Evolutionary conservation across 2,329 filamentous ascomycete species (phyloP).

Genomic region (Fusarium tanahbumbuense): DNA sequence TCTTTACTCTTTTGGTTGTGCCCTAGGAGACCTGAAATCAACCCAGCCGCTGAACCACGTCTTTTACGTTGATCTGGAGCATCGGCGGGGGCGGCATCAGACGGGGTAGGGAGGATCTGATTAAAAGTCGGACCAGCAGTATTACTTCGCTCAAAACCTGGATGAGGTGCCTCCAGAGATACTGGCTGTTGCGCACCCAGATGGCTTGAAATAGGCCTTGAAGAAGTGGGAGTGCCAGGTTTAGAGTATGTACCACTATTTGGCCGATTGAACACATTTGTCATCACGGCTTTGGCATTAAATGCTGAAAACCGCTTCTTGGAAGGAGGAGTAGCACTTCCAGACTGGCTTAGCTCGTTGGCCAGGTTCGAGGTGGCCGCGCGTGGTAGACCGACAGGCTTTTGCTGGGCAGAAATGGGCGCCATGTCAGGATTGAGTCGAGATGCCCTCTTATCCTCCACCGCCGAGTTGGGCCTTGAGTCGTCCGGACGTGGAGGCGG

Average conservation of each 20-base stretch:
- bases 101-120: slow-evolving; percentile 24
- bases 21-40: slow-evolving; percentile 49
- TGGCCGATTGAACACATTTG: slow-evolving; percentile 46
- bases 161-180: slow-evolving; percentile 32
- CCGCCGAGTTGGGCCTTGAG: slow-evolving; percentile 35
- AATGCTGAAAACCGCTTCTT: slow-evolving; percentile 62
- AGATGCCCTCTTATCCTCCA: slow-evolving; percentile 54
- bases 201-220: slow-evolving; percentile 33
- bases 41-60: slow-evolving; percentile 47
- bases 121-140: slow-evolving; percentile 39
- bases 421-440: slow-evolving; percentile 52
- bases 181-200: slow-evolving; percentile 23
- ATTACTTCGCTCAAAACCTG: slow-evolving; percentile 38
- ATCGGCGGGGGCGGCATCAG: slow-evolving; percentile 10
- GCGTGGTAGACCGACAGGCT: slow-evolving; percentile 32
- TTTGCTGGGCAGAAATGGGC: slow-evolving; percentile 28
- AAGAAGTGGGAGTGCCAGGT: slow-evolving; percentile 35
- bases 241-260: slow-evolving; percentile 29
- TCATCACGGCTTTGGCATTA: slow-evolving; percentile 48
- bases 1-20: slow-evolving; percentile 41
- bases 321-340: slow-evolving; percentile 22
- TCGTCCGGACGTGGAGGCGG: slow-evolving; percentile 32
- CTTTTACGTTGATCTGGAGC: slow-evolving; percentile 41
- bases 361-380: slow-evolving; percentile 42
- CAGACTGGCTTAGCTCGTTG: slow-evolving; percentile 32